phyloP scores from a whole-genome alignment of 2,329 filamentous ascomycete species.

The Microdochium trichocladiopsis region DNA sequence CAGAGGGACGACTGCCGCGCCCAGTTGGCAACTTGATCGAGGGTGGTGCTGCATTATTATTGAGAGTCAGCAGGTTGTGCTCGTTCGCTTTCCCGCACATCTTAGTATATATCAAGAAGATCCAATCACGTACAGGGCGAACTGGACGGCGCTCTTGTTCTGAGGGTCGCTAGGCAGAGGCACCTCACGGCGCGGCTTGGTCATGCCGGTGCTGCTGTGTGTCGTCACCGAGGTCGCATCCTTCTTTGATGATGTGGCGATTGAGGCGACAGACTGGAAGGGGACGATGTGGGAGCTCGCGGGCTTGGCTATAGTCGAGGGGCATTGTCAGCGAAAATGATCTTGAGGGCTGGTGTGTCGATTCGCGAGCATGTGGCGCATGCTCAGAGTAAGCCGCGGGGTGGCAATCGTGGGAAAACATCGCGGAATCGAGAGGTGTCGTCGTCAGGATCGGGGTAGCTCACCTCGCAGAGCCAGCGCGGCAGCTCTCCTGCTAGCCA shows the following conservation, averaged over 20 bases:
- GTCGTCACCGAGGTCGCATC: constrained; percentile 51
- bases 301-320: constrained; percentile 51
- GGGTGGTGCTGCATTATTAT: constrained; percentile 51
- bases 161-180: constrained; percentile 70
- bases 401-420: background rate
- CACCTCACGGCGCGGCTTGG: constrained; percentile 61
- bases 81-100: too few relatives aligned
- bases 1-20: constrained; percentile 76
- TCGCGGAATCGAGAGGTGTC: background rate
- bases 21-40: constrained; percentile 80
- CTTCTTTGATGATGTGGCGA: constrained; percentile 60
- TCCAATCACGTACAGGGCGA: constrained; percentile 63
- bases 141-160: constrained; percentile 76
- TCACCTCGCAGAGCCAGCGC: constrained; percentile 34
- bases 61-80: constrained; percentile 1
- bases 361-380: too few relatives aligned
- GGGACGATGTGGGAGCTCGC: constrained; percentile 55
- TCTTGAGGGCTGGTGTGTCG: too few relatives aligned
- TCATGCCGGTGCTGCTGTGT: constrained; percentile 46
- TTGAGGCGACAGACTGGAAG: constrained; percentile 54
- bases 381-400: too few relatives aligned
- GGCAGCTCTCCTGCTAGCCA: constrained; percentile 31
- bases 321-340: constrained; percentile 14
- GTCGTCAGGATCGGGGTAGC: constrained; percentile 4
- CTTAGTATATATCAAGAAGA: constrained; percentile 4